These are phyloP conservation scores for Helichrysum umbraculigerum DNA, from an alignment of 129 eudicot genomes.

Conservation along the genomic window DNA sequence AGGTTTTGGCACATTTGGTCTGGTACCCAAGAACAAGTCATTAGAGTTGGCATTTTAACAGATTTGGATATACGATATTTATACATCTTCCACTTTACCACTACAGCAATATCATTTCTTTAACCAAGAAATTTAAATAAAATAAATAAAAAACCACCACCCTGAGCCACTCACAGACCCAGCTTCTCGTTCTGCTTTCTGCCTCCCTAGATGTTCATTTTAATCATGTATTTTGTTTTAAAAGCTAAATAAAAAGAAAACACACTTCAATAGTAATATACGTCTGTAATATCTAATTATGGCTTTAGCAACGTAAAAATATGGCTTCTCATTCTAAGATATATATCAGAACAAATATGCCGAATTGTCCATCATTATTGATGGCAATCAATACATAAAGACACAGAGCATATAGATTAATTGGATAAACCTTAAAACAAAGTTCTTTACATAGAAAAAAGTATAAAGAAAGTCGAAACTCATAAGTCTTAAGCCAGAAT, in stretches of 20 bases:
- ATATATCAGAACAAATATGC: background rate
- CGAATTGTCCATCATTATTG: no score
- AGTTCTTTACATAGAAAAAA: background rate
- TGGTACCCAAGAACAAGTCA: conserved; percentile 11
- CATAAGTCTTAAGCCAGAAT: background rate
- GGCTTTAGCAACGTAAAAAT: background rate
- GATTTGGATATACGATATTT: background rate
- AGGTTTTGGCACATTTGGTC: conserved; percentile 49
- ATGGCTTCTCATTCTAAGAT: background rate
- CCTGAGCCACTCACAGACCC: background rate
- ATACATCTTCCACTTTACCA: background rate
- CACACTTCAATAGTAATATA: no score
- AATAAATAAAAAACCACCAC: background rate
- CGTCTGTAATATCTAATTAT: background rate
- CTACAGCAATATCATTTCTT: background rate
- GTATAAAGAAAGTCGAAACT: background rate
- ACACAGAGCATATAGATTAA: background rate
- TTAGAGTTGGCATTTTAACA: background rate
- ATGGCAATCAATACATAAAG: background rate
- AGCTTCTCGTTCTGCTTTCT: background rate
- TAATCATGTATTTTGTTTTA: no score
- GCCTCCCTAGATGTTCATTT: background rate
- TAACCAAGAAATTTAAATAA: background rate
- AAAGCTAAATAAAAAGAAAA: no score
- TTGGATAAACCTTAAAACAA: background rate